phyloP scores from a whole-genome alignment of 2,329 filamentous ascomycete species.

The Xylogone sp. region DNA sequence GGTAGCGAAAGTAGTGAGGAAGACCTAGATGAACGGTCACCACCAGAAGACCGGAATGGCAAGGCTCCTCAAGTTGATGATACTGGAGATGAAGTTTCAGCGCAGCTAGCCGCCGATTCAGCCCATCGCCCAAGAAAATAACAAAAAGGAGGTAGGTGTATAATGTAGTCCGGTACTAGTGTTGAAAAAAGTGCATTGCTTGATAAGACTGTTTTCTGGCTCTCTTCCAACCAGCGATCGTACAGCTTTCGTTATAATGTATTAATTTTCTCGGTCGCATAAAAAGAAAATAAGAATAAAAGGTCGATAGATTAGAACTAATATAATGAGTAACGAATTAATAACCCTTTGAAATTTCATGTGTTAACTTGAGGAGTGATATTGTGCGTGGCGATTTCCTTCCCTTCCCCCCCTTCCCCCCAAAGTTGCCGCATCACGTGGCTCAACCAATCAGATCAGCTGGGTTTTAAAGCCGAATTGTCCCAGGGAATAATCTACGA shows the following conservation, averaged over 20 bases:
- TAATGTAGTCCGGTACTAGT: background rate
- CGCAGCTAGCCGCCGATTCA: slow-evolving; percentile 21
- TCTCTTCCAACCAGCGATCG: too few species aligned
- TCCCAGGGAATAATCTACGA: background rate
- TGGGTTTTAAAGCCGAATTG: background rate
- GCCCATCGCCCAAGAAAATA: background rate
- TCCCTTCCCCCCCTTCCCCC: too few species aligned
- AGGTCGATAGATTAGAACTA: too few species aligned
- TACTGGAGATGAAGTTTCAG: slow-evolving; percentile 22
- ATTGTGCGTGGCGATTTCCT: too few species aligned
- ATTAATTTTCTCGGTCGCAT: background rate
- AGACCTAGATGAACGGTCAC: slow-evolving; percentile 27
- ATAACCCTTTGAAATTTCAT: too few species aligned
- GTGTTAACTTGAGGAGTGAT: too few species aligned
- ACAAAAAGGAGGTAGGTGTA: background rate
- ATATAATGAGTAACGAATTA: too few species aligned
- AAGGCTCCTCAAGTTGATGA: slow-evolving; percentile 14
- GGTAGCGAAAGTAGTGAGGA: slow-evolving; percentile 30
- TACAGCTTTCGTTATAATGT: too few species aligned
- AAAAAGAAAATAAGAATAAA: background rate
- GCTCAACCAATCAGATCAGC: background rate
- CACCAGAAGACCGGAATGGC: slow-evolving; percentile 19
- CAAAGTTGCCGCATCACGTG: background rate
- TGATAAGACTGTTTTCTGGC: too few species aligned
- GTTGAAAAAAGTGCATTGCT: too few species aligned